Base-by-base conservation (phyloP, 2,329 filamentous ascomycete species). In the Ceratocystis destructans region DNA sequence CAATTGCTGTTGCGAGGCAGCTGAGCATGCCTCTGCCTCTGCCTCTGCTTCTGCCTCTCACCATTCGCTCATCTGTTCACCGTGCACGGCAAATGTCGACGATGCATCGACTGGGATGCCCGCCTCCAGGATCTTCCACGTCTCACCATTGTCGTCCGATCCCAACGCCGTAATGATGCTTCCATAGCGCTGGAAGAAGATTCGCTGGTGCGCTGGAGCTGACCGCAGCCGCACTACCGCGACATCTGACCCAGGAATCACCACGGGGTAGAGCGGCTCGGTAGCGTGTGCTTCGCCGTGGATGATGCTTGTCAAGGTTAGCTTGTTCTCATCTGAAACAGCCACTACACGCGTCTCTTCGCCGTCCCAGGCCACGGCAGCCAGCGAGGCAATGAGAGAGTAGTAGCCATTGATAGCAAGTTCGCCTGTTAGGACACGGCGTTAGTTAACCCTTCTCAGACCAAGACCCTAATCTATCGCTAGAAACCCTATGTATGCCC, bases 61-160 rank as follows among this genome's bases (percentile, higher is more conserved):
- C 66, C 66, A 68, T 48, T 68, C 66, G 33, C 66, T 65, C 66
- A 68, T 68, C 66, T 66, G 64, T 37, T 68, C 66, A 10, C 66
- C 48, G 25, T 68, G 66, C 15, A 57, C 55, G 1, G 66, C 66
- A 68, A 68, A 68, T 15, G 66, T 68, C 15, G 64, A 65, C 48
- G 66, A 68, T 5, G 66, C 66, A 66, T 68, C 66, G 22, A 68
- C 66, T 1, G 66, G 66, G 31, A 68, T 68, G 20, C 59, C 66
- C 3, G 66, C 64, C 50, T 68, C 66, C 7, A 33, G 31, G 8
- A 68, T 55, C 64, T 68, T 68, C 66, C 66, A 68, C 25, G 66
- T 68, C 64, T 68, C 64, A 17, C 66, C 66, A 41, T 68, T 68
- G 20, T 68, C 66, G 17, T 68, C 64, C 17, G 66, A 68, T 7